Evolutionary conservation across 2,329 filamentous ascomycete species (phyloP).

Genomic region (Blastomyces silverae): DNA sequence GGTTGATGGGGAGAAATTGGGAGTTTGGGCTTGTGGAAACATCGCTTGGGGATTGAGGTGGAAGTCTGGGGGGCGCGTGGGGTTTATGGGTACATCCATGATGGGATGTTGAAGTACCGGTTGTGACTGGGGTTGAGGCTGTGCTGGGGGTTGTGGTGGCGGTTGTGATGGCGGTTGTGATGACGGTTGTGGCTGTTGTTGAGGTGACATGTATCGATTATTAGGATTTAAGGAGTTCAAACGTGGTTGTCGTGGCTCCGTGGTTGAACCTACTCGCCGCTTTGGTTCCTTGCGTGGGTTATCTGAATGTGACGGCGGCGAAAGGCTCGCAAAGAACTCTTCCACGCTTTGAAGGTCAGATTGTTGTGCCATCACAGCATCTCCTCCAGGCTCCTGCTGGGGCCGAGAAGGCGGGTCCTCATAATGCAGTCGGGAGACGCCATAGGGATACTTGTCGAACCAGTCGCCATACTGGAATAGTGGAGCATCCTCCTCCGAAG

Average conservation of each 20-base stretch:
- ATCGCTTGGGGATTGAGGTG: constrained; percentile 33
- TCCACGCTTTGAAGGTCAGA: constrained; percentile 88
- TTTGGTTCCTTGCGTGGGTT: constrained; percentile 48
- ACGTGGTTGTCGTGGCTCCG: constrained; percentile 4
- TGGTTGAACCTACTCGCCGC: constrained; percentile 24
- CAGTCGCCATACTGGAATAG: constrained; percentile 97
- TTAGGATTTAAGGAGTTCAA: background rate
- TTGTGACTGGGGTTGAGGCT: constrained; percentile 15
- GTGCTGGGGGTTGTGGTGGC: constrained; percentile 9
- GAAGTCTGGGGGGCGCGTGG: constrained; percentile 26
- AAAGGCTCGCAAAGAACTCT: constrained; percentile 81
- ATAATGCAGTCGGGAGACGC: constrained; percentile 76
- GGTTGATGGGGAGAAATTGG: constrained; percentile 29
- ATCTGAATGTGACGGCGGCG: constrained; percentile 50
- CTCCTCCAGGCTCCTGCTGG: constrained; percentile 72
- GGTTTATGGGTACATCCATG: constrained; percentile 21
- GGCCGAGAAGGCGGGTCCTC: constrained; percentile 63
- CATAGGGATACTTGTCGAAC: constrained; percentile 92
- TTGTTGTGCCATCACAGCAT: constrained; percentile 82
- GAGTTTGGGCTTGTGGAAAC: constrained; percentile 28
- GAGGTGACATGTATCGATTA: constrained; percentile 12
- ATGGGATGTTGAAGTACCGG: constrained; percentile 22
- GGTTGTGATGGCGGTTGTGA: constrained; percentile 15
- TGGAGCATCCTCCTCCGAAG: constrained; percentile 47
- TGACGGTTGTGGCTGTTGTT: constrained; percentile 15